Percentiles rank a stretch among this genome's conserved stretches.
These are phyloP conservation scores for Chlorociboria aeruginascens DNA, from an alignment of 495 filamentous ascomycete species.

Conservation along the genomic window DNA sequence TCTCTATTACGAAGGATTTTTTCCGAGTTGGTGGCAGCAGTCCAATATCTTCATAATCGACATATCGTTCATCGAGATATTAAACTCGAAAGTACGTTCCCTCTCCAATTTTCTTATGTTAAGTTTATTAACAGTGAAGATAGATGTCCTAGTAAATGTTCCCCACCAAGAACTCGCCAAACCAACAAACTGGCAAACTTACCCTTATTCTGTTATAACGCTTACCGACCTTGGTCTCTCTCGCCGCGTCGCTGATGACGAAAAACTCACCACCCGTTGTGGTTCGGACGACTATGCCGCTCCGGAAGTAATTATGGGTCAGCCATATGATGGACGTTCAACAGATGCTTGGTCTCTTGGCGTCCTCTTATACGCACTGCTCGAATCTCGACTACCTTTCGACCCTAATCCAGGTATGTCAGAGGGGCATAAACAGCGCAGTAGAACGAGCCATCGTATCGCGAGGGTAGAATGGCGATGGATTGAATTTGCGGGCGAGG, in stretches of 20 bases:
- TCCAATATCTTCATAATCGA: constrained; percentile 71
- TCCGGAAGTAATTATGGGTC: constrained; percentile 89
- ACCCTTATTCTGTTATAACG: constrained; percentile 71
- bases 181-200: constrained; percentile 49
- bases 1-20: constrained; percentile 74
- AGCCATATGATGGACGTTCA: constrained; percentile 84
- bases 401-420: constrained; percentile 67
- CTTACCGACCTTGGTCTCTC: constrained; percentile 91
- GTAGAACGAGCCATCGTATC: constrained; percentile 80
- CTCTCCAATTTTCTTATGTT: constrained; percentile 6
- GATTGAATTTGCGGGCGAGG: constrained; percentile 66
- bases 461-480: constrained; percentile 90
- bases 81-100: constrained; percentile 82
- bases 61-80: constrained; percentile 94
- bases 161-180: constrained; percentile 38
- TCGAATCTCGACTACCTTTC: constrained; percentile 86
- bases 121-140: background rate
- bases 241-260: constrained; percentile 63
- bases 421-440: constrained; percentile 58
- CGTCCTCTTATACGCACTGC: constrained; percentile 83
- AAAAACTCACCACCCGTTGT: constrained; percentile 76
- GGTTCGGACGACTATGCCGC: constrained; percentile 96
- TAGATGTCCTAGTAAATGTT: constrained; percentile 86
- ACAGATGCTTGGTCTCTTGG: constrained; percentile 95
- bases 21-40: constrained; percentile 73